Conservation (phyloP, 352 stramenopile genomes). For the Globisporangium recalcitrans region DNA sequence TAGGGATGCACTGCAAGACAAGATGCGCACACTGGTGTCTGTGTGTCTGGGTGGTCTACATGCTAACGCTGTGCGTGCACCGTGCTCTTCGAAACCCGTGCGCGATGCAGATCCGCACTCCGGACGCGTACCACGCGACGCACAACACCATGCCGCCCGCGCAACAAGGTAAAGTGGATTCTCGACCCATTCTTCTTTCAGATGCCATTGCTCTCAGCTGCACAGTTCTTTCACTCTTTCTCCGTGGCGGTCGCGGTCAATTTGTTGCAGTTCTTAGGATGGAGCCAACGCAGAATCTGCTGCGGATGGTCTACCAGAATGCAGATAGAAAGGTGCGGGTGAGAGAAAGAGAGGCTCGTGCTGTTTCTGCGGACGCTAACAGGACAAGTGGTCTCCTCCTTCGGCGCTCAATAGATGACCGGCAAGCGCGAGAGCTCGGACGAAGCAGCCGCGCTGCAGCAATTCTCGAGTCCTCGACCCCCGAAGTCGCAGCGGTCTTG, state of each 20-base stretch:
- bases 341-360: not conserved
- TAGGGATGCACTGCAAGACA: not conserved
- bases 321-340: slow-evolving; percentile 70
- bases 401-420: slow-evolving; percentile 14
- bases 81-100: not conserved
- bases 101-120: slow-evolving; percentile 41
- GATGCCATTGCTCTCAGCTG: not conserved
- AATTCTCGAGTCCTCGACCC: slow-evolving; percentile 21
- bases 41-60: not conserved
- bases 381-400: slow-evolving; percentile 16
- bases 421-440: slow-evolving; percentile 28
- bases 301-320: slow-evolving; percentile 46
- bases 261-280: slow-evolving; percentile 45
- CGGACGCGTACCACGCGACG: slow-evolving; percentile 56
- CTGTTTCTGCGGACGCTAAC: not conserved
- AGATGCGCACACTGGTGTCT: not conserved
- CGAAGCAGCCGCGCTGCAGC: slow-evolving; percentile 8
- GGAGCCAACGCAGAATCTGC: slow-evolving; percentile 32
- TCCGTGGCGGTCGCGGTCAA: not conserved
- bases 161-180: slow-evolving; percentile 57
- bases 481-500: slow-evolving; percentile 26
- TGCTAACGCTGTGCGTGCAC: not conserved
- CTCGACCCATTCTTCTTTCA: not conserved
- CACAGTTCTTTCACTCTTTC: not conserved
- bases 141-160: slow-evolving; percentile 58